These are phyloP conservation scores for Plasmodium fragile DNA, from an alignment of 169 alveolate genomes.

Conservation along the genomic window DNA sequence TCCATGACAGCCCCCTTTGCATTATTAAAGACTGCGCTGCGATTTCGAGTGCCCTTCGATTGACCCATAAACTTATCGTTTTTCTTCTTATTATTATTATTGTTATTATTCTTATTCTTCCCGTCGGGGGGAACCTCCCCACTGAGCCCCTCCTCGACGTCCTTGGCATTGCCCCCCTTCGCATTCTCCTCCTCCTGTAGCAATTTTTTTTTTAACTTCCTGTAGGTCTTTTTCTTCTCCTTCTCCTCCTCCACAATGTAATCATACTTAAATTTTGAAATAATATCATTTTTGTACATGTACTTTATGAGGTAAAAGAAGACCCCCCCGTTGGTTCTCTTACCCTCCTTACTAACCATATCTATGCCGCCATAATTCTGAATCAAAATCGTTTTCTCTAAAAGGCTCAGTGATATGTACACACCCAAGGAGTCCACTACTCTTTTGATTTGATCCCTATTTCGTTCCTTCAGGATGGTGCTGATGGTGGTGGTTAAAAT, in stretches of 20 bases:
- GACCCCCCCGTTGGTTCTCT: slow-evolving; percentile 91
- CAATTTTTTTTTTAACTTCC: slow-evolving; percentile 69
- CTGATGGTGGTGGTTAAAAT: slow-evolving; percentile 87
- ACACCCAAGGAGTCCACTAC: slow-evolving; percentile 87
- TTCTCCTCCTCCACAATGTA: slow-evolving; percentile 89
- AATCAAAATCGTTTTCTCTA: slow-evolving; percentile 86
- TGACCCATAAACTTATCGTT: not conserved
- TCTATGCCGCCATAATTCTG: slow-evolving; percentile 91
- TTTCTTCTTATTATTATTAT: not conserved
- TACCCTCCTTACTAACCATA: slow-evolving; percentile 89
- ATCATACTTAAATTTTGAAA: slow-evolving; percentile 88
- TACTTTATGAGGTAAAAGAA: slow-evolving; percentile 89
- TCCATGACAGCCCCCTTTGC: not conserved
- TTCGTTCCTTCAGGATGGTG: slow-evolving; percentile 87
- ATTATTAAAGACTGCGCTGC: not conserved
- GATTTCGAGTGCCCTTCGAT: not conserved
- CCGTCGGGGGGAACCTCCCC: not conserved
- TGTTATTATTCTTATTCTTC: not conserved
- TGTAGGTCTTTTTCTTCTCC: slow-evolving; percentile 86
- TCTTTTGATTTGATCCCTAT: slow-evolving; percentile 85
- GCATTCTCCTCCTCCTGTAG: slow-evolving; percentile 72
- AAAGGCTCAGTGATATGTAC: slow-evolving; percentile 83
- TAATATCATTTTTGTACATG: slow-evolving; percentile 84
- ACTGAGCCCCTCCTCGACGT: not conserved
- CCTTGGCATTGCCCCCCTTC: not conserved